Conservation (phyloP, 208 protist species). For the Trypanosoma scelopori region DNA sequence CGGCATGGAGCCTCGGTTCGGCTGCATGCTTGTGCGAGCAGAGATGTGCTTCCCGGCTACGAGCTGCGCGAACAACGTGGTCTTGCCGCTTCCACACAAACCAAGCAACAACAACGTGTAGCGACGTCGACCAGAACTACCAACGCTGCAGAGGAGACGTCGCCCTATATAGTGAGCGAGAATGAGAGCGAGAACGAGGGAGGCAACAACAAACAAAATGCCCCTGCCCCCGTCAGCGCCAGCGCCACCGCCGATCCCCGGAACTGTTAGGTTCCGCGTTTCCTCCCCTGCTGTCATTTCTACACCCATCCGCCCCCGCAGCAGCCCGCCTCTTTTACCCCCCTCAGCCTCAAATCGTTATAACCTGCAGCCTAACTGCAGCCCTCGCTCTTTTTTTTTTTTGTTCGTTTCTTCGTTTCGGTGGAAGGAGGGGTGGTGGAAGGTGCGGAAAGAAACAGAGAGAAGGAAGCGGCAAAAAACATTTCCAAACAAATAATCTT, state of each 20-base stretch:
- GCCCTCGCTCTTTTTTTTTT: too few species aligned
- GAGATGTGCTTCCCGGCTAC: slow-evolving; percentile 17
- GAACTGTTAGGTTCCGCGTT: too few species aligned
- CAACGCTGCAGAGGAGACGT: slow-evolving; percentile 6
- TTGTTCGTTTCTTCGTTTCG: too few species aligned
- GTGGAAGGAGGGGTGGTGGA: too few species aligned
- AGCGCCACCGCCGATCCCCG: not conserved
- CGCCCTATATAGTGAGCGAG: slow-evolving; percentile 17
- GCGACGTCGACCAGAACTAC: slow-evolving; percentile 21
- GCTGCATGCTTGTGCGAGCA: slow-evolving; percentile 70
- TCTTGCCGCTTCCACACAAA: slow-evolving; percentile 75
- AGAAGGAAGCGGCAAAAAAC: too few species aligned
- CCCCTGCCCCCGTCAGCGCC: not conserved
- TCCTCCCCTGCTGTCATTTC: not conserved
- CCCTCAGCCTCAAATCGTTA: too few species aligned
- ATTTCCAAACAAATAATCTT: too few species aligned
- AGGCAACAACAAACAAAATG: slow-evolving; percentile 11
- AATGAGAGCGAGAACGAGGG: slow-evolving; percentile 20
- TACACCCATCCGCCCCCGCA: not conserved
- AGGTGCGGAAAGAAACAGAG: too few species aligned
- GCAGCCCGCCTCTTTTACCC: too few species aligned
- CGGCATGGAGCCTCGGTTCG: slow-evolving; percentile 36
- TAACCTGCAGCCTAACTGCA: too few species aligned
- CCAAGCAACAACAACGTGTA: slow-evolving; percentile 55
- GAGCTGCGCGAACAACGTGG: slow-evolving; percentile 70